These are phyloP conservation scores for Kazachstania bromeliacearum DNA, from an alignment of 805 yeast species.

Conservation along the genomic window DNA sequence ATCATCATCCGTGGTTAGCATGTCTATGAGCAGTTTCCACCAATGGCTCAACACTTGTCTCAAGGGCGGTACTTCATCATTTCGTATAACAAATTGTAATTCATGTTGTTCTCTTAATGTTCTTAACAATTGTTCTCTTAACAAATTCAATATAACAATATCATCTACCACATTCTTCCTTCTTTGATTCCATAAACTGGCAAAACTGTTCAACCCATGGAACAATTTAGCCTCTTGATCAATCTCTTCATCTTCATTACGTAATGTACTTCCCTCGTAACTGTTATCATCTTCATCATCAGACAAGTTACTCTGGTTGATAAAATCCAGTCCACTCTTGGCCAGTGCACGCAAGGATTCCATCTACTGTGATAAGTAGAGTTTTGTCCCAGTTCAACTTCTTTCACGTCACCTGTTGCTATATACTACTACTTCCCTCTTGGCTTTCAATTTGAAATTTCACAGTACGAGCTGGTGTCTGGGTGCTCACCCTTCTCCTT, in stretches of 20 bases:
- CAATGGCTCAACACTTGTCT: slow-evolving; percentile 24
- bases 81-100: too few relatives aligned
- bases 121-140: background rate
- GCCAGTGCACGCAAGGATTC: slow-evolving; percentile 9
- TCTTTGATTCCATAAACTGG: slow-evolving; percentile 12
- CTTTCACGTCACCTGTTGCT: too few relatives aligned
- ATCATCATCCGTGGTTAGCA: slow-evolving; percentile 13
- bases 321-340: slow-evolving; percentile 3
- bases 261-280: background rate
- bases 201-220: slow-evolving; percentile 18
- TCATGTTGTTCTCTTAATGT: background rate
- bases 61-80: too few relatives aligned
- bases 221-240: slow-evolving; percentile 15
- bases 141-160: slow-evolving; percentile 3
- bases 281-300: background rate
- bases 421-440: too few relatives aligned
- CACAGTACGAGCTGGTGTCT: too few relatives aligned
- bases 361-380: too few relatives aligned
- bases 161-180: slow-evolving; percentile 2
- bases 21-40: slow-evolving; percentile 27
- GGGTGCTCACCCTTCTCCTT: too few relatives aligned
- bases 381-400: too few relatives aligned
- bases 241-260: background rate
- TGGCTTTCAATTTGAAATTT: too few relatives aligned
- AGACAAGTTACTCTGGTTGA: background rate